Conservation (phyloP, 2,329 filamentous ascomycete genomes). For the Aspergillus glaucus region DNA sequence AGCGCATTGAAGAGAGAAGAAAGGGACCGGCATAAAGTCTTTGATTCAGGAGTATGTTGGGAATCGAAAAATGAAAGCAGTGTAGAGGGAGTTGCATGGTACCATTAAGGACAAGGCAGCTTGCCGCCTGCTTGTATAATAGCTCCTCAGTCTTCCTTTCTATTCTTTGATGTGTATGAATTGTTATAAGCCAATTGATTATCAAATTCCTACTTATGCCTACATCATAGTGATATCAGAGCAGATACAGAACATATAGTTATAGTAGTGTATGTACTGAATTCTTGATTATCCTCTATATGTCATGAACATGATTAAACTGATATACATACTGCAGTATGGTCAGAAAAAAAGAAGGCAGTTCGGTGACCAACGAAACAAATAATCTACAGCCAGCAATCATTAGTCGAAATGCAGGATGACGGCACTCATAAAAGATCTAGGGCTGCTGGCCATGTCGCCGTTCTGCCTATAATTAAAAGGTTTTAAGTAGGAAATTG, state of each 20-base stretch:
- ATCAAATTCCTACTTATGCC: no score
- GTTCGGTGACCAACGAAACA: constrained; percentile 2
- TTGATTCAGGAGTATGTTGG: not conserved
- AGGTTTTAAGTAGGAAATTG: not conserved
- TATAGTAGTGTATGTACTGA: not conserved
- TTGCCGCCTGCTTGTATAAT: not conserved
- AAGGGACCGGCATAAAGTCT: constrained; percentile 39
- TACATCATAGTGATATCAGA: no score
- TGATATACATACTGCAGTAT: not conserved
- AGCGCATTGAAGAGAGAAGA: constrained; percentile 69
- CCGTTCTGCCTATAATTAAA: not conserved
- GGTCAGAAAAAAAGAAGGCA: not conserved
- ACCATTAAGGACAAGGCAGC: not conserved
- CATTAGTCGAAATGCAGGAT: constrained; percentile 5
- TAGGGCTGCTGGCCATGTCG: no score
- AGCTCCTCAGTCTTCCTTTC: not conserved
- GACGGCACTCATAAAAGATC: not conserved
- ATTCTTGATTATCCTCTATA: constrained; percentile 1
- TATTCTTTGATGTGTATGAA: not conserved
- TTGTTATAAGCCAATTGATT: not conserved
- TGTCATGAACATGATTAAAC: constrained; percentile 2
- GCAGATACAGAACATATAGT: no score
- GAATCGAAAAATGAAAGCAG: not conserved
- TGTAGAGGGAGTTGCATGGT: not conserved
- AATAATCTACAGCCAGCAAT: constrained; percentile 15